phyloP scores from a whole-genome alignment of 768 basidiomycete genomes.

The Rhizopogon vulgaris region DNA sequence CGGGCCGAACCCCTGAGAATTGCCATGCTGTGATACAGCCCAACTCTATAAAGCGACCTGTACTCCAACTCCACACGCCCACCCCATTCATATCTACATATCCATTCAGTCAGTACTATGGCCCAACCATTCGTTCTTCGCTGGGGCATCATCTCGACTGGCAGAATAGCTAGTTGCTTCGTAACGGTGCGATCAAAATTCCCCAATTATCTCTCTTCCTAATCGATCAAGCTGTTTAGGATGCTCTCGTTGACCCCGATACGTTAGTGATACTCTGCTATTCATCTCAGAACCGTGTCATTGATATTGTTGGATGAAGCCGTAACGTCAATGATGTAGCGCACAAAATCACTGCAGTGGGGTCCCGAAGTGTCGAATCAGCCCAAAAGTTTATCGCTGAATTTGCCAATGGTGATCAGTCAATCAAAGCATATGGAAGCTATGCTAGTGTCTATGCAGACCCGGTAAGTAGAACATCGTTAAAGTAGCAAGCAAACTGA shows the following conservation, averaged over 20 bases:
- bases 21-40: too few relatives aligned
- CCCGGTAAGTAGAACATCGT: conserved; percentile 35
- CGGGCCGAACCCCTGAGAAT: conserved; percentile 2
- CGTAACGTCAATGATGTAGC: conserved; percentile 58
- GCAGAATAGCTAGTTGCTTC: conserved; percentile 62
- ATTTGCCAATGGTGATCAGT: conserved; percentile 42
- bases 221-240: conserved; percentile 36
- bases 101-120: conserved; percentile 9
- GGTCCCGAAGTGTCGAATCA: conserved; percentile 64
- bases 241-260: conserved; percentile 68
- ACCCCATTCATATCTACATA: not conserved
- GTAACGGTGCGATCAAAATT: conserved; percentile 42
- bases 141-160: conserved; percentile 89
- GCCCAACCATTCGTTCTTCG: conserved; percentile 42
- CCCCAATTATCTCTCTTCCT: not conserved
- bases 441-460: conserved; percentile 74
- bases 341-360: conserved; percentile 70
- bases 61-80: conserved; percentile 1
- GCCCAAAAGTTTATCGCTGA: conserved; percentile 64
- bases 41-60: too few relatives aligned
- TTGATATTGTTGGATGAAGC: conserved; percentile 28
- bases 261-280: conserved; percentile 39
- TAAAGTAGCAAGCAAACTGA: conserved; percentile 1
- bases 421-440: conserved; percentile 62
- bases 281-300: not conserved